These are phyloP conservation scores for Pseudevernia furfuracea DNA, from an alignment of 495 filamentous ascomycete species.

Conservation along the genomic window DNA sequence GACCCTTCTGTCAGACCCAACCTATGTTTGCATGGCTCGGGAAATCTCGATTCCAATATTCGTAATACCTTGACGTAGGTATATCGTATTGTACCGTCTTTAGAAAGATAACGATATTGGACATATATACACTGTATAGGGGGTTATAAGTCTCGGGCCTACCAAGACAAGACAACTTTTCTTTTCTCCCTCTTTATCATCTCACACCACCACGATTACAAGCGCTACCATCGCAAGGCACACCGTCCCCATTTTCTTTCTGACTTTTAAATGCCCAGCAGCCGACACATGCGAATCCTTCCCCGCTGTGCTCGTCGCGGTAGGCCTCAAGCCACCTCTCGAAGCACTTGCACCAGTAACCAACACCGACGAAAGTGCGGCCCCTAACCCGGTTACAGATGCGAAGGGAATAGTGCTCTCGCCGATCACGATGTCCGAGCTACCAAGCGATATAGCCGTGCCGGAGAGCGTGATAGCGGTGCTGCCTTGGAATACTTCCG, in stretches of 20 bases:
- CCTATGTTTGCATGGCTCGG: too few species aligned
- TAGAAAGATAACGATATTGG: too few species aligned
- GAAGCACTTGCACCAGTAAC: background rate
- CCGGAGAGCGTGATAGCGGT: background rate
- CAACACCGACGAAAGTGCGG: background rate
- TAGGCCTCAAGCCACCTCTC: background rate
- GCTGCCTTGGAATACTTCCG: background rate
- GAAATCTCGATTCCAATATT: too few species aligned
- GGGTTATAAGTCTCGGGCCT: background rate
- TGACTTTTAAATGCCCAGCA: background rate
- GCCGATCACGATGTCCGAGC: background rate
- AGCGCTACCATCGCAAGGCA: background rate
- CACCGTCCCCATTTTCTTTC: background rate
- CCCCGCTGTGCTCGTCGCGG: background rate
- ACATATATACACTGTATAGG: background rate
- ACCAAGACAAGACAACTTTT: background rate
- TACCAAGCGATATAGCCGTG: background rate
- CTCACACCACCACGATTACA: background rate
- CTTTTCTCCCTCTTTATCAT: background rate
- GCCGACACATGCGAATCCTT: background rate
- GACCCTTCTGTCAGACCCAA: too few species aligned
- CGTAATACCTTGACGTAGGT: too few species aligned
- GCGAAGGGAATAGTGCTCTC: background rate
- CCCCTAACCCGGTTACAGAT: background rate
- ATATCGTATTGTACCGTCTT: too few species aligned